Base-by-base conservation (phyloP, 306 rosid species). In the Cucurbita moschata region DNA sequence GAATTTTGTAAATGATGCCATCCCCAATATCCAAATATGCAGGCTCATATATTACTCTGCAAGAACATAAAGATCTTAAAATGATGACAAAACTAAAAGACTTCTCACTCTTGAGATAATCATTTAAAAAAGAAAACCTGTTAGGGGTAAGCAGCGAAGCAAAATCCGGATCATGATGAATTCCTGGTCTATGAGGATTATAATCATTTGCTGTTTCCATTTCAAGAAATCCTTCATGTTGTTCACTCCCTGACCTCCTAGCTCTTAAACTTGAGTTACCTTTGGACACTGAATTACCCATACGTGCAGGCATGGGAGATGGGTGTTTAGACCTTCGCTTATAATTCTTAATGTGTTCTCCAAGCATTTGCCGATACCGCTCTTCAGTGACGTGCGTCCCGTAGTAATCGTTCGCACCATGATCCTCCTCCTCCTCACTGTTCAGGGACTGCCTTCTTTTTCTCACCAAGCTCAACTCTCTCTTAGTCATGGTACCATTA, bases 321-420 rank as follows among this genome's bases (percentile, higher is more conserved):
- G 87, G 83, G 66, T 88, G 96, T 90, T 89, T 95, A 77, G 74
- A 76, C 90, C 96, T 95, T 86, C 96, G 86, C 84, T 87, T 89
- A 78, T 89, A 91, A 75, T 88, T 88, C 83, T 89, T 86, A 79
- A 91, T 80, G 83, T 95, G 99, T 58, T 91, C 99, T 74, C 99
- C 96, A 23, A 95, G 92, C 97, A 95, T 95, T 72, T 94, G 85
- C 47, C 97, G 77, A 74, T 95, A 95, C 69, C 87, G 82, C 56
- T 95, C 97, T 84, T 95, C 99, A 0, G 88, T 91, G 79, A 84
- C 80, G 75, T 50, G 87, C 21, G 88, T 74, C 76, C 84, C 61
- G 56, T 81, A 66, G 71, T 86, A 91, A 81, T 74, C 72, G 50
- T 79, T 89, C 83, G 75, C 88, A 11, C 79, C 82, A 44, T 89